These are phyloP conservation scores for Macadamia integrifolia DNA, from an alignment of 164 flowering plant genomes.

Conservation along the genomic window DNA sequence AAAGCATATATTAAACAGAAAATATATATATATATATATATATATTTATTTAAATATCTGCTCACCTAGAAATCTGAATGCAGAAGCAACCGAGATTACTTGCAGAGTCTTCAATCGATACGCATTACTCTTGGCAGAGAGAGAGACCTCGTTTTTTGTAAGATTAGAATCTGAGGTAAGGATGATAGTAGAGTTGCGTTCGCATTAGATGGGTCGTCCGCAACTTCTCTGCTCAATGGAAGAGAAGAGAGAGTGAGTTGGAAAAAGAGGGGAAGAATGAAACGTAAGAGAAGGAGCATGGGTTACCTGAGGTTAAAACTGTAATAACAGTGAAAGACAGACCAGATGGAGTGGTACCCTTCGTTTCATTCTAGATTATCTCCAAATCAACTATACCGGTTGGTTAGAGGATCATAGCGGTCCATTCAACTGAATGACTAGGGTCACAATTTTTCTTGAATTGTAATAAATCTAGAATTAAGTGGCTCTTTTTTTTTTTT, in stretches of 20 bases:
- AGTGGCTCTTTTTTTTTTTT: too few species aligned
- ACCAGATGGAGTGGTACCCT: not conserved
- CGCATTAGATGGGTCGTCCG: not conserved
- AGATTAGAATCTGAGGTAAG: too few species aligned
- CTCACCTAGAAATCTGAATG: slow-evolving; percentile 15
- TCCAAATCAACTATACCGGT: not conserved
- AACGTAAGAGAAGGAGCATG: not conserved
- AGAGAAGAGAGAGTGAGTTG: not conserved
- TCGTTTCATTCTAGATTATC: too few species aligned
- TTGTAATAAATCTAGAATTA: too few species aligned
- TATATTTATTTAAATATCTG: not conserved
- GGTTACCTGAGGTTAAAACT: not conserved
- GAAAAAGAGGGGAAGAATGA: not conserved
- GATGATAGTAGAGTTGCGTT: not conserved
- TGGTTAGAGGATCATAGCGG: not conserved
- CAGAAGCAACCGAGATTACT: slow-evolving; percentile 10
- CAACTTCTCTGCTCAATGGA: not conserved
- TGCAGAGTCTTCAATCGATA: slow-evolving; percentile 9
- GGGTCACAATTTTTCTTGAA: too few species aligned
- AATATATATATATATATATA: not conserved
- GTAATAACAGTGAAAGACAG: not conserved
- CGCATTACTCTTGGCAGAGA: not conserved
- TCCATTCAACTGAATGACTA: too few species aligned
- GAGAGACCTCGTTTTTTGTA: too few species aligned
- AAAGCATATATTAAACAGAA: not conserved